A percentile compares a stretch with the other conserved stretches of the same genome.
Conservation (phyloP, 2,329 filamentous ascomycete species). For the Annulohypoxylon truncatum region DNA sequence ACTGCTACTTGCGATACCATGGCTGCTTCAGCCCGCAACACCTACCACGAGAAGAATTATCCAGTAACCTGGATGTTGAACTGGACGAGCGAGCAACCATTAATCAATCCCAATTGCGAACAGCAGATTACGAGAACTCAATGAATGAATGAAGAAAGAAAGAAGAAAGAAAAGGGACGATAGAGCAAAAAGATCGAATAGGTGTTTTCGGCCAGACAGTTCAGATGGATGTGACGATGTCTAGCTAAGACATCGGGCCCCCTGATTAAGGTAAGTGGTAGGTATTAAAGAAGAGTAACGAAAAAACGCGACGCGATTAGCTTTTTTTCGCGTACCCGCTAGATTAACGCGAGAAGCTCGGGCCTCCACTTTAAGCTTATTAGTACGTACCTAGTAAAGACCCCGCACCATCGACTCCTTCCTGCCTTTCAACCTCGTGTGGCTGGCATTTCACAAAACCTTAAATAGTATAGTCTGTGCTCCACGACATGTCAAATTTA, state of each 20-base stretch:
- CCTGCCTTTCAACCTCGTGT: neutral
- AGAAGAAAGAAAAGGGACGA: slow-evolving; percentile 6
- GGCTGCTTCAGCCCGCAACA: slow-evolving; percentile 47
- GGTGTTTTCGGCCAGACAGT: slow-evolving; percentile 4
- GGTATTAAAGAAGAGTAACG: slow-evolving; percentile 1
- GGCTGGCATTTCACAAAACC: neutral
- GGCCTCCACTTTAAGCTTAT: slow-evolving; percentile 34
- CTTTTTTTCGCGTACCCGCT: slow-evolving; percentile 34
- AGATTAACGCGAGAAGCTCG: slow-evolving; percentile 31
- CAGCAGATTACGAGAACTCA: slow-evolving; percentile 8
- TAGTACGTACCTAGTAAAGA: slow-evolving; percentile 9
- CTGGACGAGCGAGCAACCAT: slow-evolving; percentile 17
- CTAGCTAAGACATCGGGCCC: slow-evolving; percentile 21
- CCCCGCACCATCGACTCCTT: slow-evolving; percentile 10
- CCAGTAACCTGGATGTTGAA: slow-evolving; percentile 34
- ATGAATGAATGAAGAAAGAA: neutral
- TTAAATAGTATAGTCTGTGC: too few relatives aligned
- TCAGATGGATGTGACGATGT: slow-evolving; percentile 13
- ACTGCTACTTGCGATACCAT: slow-evolving; percentile 55
- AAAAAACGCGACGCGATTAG: slow-evolving; percentile 37
- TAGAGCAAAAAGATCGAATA: slow-evolving; percentile 9
- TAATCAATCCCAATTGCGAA: slow-evolving; percentile 15
- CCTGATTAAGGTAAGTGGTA: slow-evolving; percentile 10
- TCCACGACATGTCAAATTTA: too few relatives aligned
- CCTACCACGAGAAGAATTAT: slow-evolving; percentile 42